phyloP scores from a whole-genome alignment of 305 asterid species.

The Striga hermonthica region DNA sequence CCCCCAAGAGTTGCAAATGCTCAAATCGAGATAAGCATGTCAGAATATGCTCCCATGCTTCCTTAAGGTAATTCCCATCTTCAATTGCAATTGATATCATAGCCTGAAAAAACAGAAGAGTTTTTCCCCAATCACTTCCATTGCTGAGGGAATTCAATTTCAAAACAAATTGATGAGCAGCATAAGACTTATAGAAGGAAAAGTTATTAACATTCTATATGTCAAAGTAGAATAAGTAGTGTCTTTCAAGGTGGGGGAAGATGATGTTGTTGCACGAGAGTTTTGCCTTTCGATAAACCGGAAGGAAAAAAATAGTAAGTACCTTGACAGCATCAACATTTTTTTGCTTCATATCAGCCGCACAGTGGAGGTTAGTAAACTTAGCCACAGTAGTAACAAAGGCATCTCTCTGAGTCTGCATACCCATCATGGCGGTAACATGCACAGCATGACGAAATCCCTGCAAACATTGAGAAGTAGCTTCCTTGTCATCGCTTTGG shows the following conservation, averaged over 20 bases:
- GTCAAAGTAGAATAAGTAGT: not conserved
- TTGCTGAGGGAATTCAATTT: conserved; percentile 7
- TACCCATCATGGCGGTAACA: conserved; percentile 86
- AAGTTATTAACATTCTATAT: no score
- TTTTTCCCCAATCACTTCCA: conserved; percentile 23
- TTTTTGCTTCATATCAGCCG: conserved; percentile 99
- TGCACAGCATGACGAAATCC: conserved; percentile 96
- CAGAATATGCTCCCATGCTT: conserved; percentile 97
- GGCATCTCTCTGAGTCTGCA: conserved; percentile 99
- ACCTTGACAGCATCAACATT: conserved; percentile 98
- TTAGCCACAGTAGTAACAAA: conserved; percentile 98
- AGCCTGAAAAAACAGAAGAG: conserved; percentile 55
- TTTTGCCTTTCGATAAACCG: conserved; percentile 23
- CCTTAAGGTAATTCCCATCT: conserved; percentile 93
- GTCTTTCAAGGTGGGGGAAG: conserved; percentile 22
- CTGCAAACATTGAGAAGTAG: conserved; percentile 87
- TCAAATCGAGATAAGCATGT: conserved; percentile 97
- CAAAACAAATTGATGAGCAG: conserved; percentile 23
- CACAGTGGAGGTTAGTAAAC: conserved; percentile 95
- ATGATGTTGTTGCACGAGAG: conserved; percentile 19
- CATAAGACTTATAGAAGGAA: no score
- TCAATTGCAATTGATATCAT: conserved; percentile 92
- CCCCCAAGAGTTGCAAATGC: conserved; percentile 95
- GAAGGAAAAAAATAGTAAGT: conserved; percentile 31
- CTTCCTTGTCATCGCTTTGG: conserved; percentile 94